Evolutionary conservation across 1,284 basidiomycete species (phyloP).

Genomic region (Moesziomyces sp.): DNA sequence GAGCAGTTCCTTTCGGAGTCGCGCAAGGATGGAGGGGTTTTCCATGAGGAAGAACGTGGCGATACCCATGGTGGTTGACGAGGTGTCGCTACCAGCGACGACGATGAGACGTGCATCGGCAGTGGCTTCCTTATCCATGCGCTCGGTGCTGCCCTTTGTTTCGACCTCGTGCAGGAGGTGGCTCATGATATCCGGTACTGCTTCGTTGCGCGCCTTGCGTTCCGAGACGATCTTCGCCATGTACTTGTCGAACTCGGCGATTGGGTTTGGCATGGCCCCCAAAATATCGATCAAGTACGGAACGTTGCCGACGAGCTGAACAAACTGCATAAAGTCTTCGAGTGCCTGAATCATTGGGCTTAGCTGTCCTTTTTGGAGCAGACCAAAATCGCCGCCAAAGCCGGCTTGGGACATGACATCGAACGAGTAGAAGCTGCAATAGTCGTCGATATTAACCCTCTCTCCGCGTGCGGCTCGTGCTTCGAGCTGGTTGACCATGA

Average conservation of each 20-base stretch:
- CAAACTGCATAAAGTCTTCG: conserved; percentile 25
- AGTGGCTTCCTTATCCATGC: conserved; percentile 13
- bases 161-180: conserved; percentile 23
- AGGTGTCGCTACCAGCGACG: conserved; percentile 47
- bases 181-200: conserved; percentile 29
- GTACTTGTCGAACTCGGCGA: conserved; percentile 38
- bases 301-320: conserved; percentile 39
- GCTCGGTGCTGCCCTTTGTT: conserved; percentile 1
- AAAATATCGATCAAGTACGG: conserved; percentile 38
- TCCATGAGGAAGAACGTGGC: conserved; percentile 33
- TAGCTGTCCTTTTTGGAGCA: conserved; percentile 32
- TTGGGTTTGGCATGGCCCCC: conserved; percentile 36
- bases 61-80: conserved; percentile 34
- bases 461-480: conserved; percentile 17
- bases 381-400: conserved; percentile 35
- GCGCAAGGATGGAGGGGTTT: conserved; percentile 10
- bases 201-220: conserved; percentile 23
- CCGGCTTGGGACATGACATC: conserved; percentile 45
- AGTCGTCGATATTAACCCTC: conserved; percentile 39
- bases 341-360: conserved; percentile 31
- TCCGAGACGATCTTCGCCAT: conserved; percentile 23
- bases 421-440: conserved; percentile 36
- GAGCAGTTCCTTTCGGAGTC: conserved; percentile 27
- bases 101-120: conserved; percentile 42
- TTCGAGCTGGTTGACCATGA: conserved; percentile 30